Base-by-base conservation (phyloP, 179 eudicot species). In the Silene coronaria region DNA sequence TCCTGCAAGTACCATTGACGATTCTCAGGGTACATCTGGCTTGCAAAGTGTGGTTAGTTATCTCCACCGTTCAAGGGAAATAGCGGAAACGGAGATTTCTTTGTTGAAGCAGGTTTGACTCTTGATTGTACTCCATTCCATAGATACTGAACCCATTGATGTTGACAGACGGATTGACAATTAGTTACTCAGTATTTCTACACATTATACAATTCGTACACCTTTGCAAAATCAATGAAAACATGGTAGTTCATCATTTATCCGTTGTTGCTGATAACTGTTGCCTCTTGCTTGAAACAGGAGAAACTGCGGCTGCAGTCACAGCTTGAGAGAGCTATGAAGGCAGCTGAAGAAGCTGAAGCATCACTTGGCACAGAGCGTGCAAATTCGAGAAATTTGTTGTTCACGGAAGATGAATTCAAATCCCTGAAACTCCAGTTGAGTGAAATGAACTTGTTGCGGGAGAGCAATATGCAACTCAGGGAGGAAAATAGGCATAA, bases 1-100 rank as follows among this genome's bases (percentile, higher is more conserved):
- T 55, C 72, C 85, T 72, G 78, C 84, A 24, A 83, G 83, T 75
- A 73, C 76, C 74, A 72, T 76, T 70, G 76, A 83, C 5, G 88
- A 82, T 45, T 16, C 82, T 30, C 64, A 74, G 21, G 80, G 78
- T 68, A 91, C 89, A 65, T 79, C 86, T 73, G 99, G 97, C 78
- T 73, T 96, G 76, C 97, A 91, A 53, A 81, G 85, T 38, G 93
- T 96, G 78, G 92, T 96, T 75, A 91, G 81, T 79, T 96, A 96
- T 88, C 92, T 96, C 73, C 89, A 96, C 2, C 91, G 97, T 66
- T 87, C 99, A 13, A 96, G 91, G 84, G 99, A 96, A 82, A 93
- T 96, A 77, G 93, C 96, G 24, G 99, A 96, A 76, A 93, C 97
- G 27, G 99, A 96, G 85, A 93, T 96, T 63, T 89, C 98, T 28